Base-by-base conservation (phyloP, 2,329 filamentous ascomycete genomes). In the Apiospora koreana region DNA sequence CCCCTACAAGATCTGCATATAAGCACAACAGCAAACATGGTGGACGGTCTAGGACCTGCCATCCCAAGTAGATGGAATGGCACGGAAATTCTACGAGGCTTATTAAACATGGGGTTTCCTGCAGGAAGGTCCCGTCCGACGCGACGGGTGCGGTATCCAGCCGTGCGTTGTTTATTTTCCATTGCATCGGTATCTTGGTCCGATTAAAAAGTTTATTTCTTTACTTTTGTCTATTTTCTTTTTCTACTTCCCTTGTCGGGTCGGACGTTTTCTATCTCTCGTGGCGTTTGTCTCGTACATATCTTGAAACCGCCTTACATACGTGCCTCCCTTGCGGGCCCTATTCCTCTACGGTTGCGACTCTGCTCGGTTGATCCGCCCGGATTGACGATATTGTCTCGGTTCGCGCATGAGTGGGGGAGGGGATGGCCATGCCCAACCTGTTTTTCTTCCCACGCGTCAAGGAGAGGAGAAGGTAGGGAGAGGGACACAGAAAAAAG, bases 311-410 rank as follows among this genome's bases (percentile, higher is more conserved):
- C 8, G 54, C 54, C 28, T 7, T 62, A 38, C 18, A 38, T 58
- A 35, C 16, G 0, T 38, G 9, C 21, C 21, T 62, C 54, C 54
- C 54, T 38, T 62, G 54, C 54, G 54, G 54, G 54, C 54, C 31
- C 18, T 38, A 38, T 31, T 23, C 48, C 50, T 58, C 50, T n/a
- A 23, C 18, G 54, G 54, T 38, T 62, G 21, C 31, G 31, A 38
- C 54, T 38, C 31, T 62, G 3, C 28, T 62, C 54, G 54, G 54
- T 8, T 62, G 54, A 62, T 62, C 54, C 31, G 54, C 54, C 54
- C 54, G 54, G 54, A 38, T 62, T 62, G 54, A 18, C 54, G 31
- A 38, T 62, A 62, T 62, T 38, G 54, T 62, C 54, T 62, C 31
- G 54, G 31, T 38, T 62, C 14, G 2, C 41, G 41, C 41, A 62